A percentile compares a stretch with the other conserved stretches of the same genome.
phyloP scores from a whole-genome alignment of 495 filamentous ascomycete species.

The Stereocaulon alpinum region DNA sequence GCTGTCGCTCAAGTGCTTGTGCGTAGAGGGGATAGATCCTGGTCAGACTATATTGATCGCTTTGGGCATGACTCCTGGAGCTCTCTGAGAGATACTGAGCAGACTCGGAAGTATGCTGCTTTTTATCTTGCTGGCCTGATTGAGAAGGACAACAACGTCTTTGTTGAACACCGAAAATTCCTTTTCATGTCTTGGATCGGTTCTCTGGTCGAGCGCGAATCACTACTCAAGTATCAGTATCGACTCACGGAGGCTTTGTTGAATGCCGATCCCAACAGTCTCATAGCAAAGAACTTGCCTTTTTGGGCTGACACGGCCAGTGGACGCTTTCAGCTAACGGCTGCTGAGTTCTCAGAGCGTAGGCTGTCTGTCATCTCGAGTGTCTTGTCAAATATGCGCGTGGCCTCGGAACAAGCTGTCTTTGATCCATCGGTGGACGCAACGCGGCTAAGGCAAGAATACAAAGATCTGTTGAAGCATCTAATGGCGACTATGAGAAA shows the following conservation, averaged over 20 bases:
- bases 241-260: constrained; percentile 47
- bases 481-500: constrained; percentile 60
- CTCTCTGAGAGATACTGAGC: constrained; percentile 49
- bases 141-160: constrained; percentile 33
- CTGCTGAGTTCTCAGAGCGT: constrained; percentile 46
- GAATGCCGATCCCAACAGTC: constrained; percentile 37
- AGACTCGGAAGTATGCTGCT: constrained; percentile 52
- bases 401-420: constrained; percentile 35
- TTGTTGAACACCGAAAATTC: constrained; percentile 36
- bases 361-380: constrained; percentile 51
- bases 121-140: constrained; percentile 53
- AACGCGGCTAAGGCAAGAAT: constrained; percentile 38
- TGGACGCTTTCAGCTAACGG: constrained; percentile 39
- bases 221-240: constrained; percentile 58
- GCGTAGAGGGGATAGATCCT: constrained; percentile 33
- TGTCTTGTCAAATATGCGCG: constrained; percentile 56
- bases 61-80: constrained; percentile 52
- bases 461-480: constrained; percentile 42
- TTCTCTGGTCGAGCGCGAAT: constrained; percentile 54
- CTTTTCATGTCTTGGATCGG: constrained; percentile 49
- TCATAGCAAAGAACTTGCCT: constrained; percentile 51
- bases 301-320: constrained; percentile 38
- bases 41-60: constrained; percentile 48
- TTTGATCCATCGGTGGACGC: constrained; percentile 24
- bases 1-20: constrained; percentile 45